Base-by-base conservation (phyloP, 192 early-diverging fungal species). In the Mortierella antarctica region DNA sequence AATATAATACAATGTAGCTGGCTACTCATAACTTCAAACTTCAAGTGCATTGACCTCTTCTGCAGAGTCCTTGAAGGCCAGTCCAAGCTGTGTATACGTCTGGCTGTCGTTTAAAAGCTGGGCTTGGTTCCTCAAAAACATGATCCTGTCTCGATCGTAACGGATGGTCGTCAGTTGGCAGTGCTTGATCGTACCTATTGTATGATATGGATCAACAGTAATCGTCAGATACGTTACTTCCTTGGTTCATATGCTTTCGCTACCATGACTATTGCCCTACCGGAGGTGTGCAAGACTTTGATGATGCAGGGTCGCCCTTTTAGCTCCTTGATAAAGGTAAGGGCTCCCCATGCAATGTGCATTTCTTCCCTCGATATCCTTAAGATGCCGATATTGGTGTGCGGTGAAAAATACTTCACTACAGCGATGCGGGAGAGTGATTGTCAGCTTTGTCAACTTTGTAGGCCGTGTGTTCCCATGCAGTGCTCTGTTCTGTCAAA, bases 351-450 rank as follows among this genome's bases (percentile, higher is more conserved):
- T 9, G 83, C 71, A 45, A 84, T 82, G 21, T 81, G 74, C 49
- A 82, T 54, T 47, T 84, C 73, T 47, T 87, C 86, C 62, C 86
- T 62, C 6, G 86, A 75, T 56, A 84, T 74, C 67, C 86, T 76
- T 1, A 87, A 12, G 46, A 87, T 81, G 0, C 86, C 86, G 50
- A 87, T 74, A 55, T 83, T 83, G 23, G 86, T 87, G 39, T 81
- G 73, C 12, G 81, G 67, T 7, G 86, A 87, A 73, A 77, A 87
- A 57, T 87, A 87, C 65, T 87, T 87, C 44, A 87, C 86, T 87
- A 61, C 8, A 9, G n/a, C 50, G 11, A 11, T 57, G 2, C 13
- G 50, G 50, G 17, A 51, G 11, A 17, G 50, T 4, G 13, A 51
- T 15, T 51, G 17, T 51, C 13, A 51, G 9, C 21, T n/a, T 66